A percentile compares a stretch with the other conserved stretches of the same genome.
Evolutionary conservation across 2,329 filamentous ascomycete genomes (phyloP).

Genomic region (Cryphonectria japonica): DNA sequence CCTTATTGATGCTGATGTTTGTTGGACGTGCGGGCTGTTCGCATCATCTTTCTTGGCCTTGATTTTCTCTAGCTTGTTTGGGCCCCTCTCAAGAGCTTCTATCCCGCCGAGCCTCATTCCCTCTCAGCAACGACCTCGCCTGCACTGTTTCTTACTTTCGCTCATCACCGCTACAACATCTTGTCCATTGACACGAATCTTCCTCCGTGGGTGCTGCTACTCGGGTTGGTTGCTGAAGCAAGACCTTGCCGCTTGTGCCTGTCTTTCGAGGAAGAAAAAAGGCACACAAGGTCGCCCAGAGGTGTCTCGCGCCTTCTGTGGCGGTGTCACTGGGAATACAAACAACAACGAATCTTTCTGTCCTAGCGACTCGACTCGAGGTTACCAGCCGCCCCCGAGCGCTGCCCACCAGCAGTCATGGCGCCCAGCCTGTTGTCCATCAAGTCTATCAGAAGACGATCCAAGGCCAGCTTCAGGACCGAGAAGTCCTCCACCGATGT

Average conservation of each 20-base stretch:
- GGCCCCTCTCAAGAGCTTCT: background rate
- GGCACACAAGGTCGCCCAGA: background rate
- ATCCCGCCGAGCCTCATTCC: background rate
- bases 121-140: background rate
- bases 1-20: background rate
- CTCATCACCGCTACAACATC: background rate
- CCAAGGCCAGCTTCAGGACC: constrained; percentile 73
- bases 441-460: constrained; percentile 76
- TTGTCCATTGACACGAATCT: background rate
- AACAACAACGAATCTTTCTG: background rate
- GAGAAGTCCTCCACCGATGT: constrained; percentile 49
- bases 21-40: background rate
- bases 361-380: constrained; percentile 1
- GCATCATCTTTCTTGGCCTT: background rate
- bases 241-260: background rate
- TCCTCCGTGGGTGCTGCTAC: background rate
- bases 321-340: background rate
- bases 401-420: constrained; percentile 44
- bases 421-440: constrained; percentile 68
- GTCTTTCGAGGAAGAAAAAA: background rate
- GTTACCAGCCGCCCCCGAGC: constrained; percentile 13
- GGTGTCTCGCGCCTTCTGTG: background rate
- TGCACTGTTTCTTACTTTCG: background rate
- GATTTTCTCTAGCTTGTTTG: background rate
- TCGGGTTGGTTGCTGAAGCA: background rate